These are phyloP conservation scores for Neurospora sp. DNA, from an alignment of 2,329 filamentous ascomycete genomes.

Conservation along the genomic window DNA sequence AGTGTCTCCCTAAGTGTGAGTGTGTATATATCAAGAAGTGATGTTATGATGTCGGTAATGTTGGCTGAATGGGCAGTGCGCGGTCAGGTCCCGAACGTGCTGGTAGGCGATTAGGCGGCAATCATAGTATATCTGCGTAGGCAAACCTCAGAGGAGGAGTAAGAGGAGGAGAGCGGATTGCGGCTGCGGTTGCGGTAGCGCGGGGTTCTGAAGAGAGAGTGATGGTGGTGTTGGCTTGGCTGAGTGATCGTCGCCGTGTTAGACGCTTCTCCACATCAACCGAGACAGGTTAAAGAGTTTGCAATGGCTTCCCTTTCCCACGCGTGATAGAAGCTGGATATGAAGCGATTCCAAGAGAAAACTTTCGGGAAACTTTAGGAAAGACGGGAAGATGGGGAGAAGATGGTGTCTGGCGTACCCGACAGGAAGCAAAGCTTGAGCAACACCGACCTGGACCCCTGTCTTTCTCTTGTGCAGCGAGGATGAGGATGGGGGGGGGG, in stretches of 20 bases:
- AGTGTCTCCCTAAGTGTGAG: neutral
- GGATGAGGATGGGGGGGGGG: neutral
- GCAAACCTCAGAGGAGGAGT: neutral
- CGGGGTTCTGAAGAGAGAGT: neutral
- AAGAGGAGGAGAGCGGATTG: neutral
- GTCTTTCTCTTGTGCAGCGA: neutral
- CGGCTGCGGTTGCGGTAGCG: slow-evolving; percentile 7
- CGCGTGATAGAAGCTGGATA: neutral
- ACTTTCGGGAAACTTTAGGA: neutral
- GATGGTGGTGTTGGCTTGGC: neutral
- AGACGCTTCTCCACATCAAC: neutral
- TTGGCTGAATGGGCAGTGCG: neutral
- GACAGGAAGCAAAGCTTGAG: neutral
- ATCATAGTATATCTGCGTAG: slow-evolving; percentile 9
- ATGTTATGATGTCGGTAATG: neutral
- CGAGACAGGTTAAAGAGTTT: neutral
- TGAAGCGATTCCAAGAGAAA: neutral
- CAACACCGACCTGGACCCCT: neutral
- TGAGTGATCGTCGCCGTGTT: neutral
- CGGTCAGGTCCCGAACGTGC: neutral
- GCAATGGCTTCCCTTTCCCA: neutral
- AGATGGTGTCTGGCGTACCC: neutral
- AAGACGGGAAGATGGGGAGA: neutral
- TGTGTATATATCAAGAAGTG: slow-evolving; percentile 11
- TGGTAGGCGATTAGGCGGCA: slow-evolving; percentile 12